phyloP scores from a whole-genome alignment of 768 basidiomycete species.

The Mycena maculata region DNA sequence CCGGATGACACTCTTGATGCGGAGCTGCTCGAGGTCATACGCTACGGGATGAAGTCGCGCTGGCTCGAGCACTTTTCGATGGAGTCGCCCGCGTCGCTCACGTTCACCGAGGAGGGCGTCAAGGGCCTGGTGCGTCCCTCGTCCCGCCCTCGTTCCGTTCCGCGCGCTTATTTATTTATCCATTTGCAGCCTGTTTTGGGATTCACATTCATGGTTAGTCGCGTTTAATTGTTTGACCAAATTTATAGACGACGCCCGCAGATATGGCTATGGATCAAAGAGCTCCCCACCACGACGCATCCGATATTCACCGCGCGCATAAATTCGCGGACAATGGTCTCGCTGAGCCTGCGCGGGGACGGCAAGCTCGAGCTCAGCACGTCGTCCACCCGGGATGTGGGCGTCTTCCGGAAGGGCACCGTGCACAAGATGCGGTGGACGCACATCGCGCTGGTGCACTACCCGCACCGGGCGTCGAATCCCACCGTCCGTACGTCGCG shows the following conservation, averaged over 20 bases:
- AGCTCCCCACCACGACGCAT: constrained; percentile 49
- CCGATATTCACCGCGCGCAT: constrained; percentile 53
- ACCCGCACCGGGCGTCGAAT: constrained; percentile 65
- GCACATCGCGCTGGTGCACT: constrained; percentile 75
- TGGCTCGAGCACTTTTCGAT: constrained; percentile 87
- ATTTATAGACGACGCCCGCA: constrained; percentile 30
- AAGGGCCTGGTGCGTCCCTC: constrained; percentile 53
- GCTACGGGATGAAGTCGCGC: constrained; percentile 75
- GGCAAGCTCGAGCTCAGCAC: constrained; percentile 67
- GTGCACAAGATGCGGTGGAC: constrained; percentile 75
- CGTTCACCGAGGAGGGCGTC: constrained; percentile 58
- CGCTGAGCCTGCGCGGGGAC: constrained; percentile 62
- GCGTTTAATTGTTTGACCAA: background rate
- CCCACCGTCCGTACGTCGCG: constrained; percentile 68
- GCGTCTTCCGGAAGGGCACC: constrained; percentile 57
- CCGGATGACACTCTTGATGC: constrained; percentile 64
- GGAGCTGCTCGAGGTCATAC: constrained; percentile 77
- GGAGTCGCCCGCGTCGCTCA: constrained; percentile 64
- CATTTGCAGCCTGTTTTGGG: constrained; percentile 62
- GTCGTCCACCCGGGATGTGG: constrained; percentile 51
- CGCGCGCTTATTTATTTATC: background rate
- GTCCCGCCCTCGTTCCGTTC: background rate
- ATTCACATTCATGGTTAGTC: constrained; percentile 77
- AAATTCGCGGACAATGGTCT: constrained; percentile 47
- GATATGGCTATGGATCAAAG: constrained; percentile 64